Conservation (phyloP, 768 basidiomycete species). For the Hydnum rufescens region DNA sequence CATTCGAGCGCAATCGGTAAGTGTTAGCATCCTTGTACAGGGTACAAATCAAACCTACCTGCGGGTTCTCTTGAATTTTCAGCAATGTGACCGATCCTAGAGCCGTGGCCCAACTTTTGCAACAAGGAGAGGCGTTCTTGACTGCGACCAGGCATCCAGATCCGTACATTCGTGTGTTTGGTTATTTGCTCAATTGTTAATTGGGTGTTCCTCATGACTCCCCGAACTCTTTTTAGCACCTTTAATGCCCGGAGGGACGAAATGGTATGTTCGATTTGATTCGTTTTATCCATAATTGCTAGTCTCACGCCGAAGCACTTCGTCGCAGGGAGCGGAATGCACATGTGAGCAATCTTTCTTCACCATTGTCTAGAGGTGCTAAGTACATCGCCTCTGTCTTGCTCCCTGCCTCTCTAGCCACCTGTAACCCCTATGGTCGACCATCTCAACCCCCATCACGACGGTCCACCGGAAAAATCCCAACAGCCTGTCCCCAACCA, state of each 20-base stretch:
- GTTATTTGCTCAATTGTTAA: not conserved
- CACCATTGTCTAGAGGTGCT: too few relatives aligned
- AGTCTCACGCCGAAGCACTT: too few relatives aligned
- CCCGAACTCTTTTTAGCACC: too few relatives aligned
- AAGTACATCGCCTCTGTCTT: too few relatives aligned
- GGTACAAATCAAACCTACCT: not conserved
- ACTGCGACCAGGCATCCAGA: conserved; percentile 63
- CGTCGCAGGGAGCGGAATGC: too few relatives aligned
- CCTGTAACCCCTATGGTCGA: too few relatives aligned
- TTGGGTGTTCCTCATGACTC: not conserved
- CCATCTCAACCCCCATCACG: too few relatives aligned
- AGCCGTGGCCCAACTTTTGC: conserved; percentile 53
- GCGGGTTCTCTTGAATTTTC: conserved; percentile 1
- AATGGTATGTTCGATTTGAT: not conserved
- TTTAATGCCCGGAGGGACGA: not conserved
- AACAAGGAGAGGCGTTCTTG: conserved; percentile 59
- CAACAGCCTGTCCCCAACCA: too few relatives aligned
- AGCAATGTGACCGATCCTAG: conserved; percentile 77
- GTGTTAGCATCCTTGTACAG: conserved; percentile 13
- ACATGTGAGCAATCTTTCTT: too few relatives aligned
- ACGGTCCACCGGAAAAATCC: too few relatives aligned
- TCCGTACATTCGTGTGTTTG: conserved; percentile 70
- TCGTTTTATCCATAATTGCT: too few relatives aligned
- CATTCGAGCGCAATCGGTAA: conserved; percentile 85
- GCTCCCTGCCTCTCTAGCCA: too few relatives aligned